Evolutionary conservation across 345 rosid species (phyloP), one percentile per base, ranked within the genome.

Genomic region (Lagerstroemia speciosa): DNA sequence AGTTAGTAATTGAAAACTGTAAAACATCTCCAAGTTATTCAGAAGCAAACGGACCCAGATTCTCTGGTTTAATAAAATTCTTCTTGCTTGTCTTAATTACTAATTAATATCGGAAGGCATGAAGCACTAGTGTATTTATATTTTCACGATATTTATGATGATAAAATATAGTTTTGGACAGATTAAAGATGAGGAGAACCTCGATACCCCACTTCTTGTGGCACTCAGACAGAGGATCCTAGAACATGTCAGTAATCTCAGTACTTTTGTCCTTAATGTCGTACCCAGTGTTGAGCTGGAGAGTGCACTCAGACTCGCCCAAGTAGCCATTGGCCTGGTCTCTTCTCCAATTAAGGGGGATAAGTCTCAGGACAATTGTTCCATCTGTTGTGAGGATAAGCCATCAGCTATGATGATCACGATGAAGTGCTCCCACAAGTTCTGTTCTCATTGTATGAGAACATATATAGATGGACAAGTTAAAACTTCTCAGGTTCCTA

Each of bases 361-460:
- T 69, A 72, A 74, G 40, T 67, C 80, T 67, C 71, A 52, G 12
- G 91, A 88, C 75, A 85, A 76, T 76, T 94, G 96, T 73, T 81
- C 92, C 32, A 86, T 94, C 69, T 94, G 99, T 80, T 87, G 95
- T 26, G 96, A 91, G 83, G 96, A 87, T 75, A 93, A 81, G 75
- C 83, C 80, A n/a, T 68, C 79, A 5, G 72, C 83, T 27, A 94
- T 94, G 99, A 91, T 87, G 90, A 71, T 89, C 20, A 76, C 80
- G 26, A 58, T 94, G 87, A 87, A 89, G 74, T 94, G 99, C 75
- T 85, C 85, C 61, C 95, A 94, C 85, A 88, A 82, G 69, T 94
- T 91, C 83, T 94, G 99, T 72, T 91, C 99, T 24, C 96, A 84
- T 67, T 94, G 99, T 75, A 84, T 94, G 99, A 87, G 79, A 82